Percentiles rank a stretch among this genome's conserved stretches.
Conservation (phyloP, 768 basidiomycete species). For the Auriscalpium orientale region DNA sequence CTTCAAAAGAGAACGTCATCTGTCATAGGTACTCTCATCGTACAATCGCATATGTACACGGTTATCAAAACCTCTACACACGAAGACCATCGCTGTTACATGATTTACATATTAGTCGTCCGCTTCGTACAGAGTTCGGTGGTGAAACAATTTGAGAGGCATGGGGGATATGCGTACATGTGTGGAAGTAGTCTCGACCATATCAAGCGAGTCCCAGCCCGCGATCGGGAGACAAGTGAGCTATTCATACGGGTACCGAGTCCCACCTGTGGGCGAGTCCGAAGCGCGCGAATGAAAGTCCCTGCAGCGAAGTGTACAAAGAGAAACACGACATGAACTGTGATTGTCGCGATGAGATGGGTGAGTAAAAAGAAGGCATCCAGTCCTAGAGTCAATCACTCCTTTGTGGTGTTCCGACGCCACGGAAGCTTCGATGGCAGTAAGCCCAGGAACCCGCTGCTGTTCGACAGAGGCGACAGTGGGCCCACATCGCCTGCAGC, state of each 20-base stretch:
- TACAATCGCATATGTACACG: too few relatives aligned
- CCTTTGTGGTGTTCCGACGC: conserved; percentile 10
- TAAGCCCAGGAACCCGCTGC: conserved; percentile 1
- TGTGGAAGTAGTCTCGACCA: not conserved
- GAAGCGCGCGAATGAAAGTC: not conserved
- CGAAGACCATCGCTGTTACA: too few relatives aligned
- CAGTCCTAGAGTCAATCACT: not conserved
- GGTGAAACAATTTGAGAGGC: too few relatives aligned
- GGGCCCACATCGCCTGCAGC: not conserved
- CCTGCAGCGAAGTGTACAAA: not conserved
- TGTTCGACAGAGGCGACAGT: not conserved
- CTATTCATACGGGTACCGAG: not conserved
- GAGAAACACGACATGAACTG: too few relatives aligned
- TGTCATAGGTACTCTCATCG: too few relatives aligned
- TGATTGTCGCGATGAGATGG: too few relatives aligned
- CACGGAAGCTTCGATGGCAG: conserved; percentile 1
- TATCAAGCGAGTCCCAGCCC: not conserved
- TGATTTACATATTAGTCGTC: too few relatives aligned
- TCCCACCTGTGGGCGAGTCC: not conserved
- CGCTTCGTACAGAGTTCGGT: too few relatives aligned
- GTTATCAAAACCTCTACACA: too few relatives aligned
- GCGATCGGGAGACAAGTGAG: not conserved
- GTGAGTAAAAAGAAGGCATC: not conserved
- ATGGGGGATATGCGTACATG: not conserved
- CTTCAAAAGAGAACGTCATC: too few relatives aligned